Base-by-base conservation (phyloP, 2,329 filamentous ascomycete species). In the Aspergillus puulaauensis region DNA sequence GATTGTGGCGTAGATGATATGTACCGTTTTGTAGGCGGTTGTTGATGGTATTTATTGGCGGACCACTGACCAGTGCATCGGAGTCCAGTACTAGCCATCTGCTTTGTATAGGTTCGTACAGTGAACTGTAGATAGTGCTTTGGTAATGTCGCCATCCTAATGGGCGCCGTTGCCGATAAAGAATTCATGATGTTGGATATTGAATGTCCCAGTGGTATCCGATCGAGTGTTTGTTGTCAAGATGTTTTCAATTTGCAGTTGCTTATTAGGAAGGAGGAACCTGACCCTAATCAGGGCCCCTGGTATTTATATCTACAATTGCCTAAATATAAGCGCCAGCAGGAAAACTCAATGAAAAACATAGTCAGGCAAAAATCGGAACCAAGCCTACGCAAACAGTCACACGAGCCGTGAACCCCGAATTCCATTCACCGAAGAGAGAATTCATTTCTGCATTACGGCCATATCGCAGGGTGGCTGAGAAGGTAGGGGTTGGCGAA, bases 1-100 rank as follows among this genome's bases (percentile, higher is more conserved):
- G 67, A 57, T n/a, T 65, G 64, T 4, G 70, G 68, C 3, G 75
- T 74, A 19, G 71, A 72, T 7, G 75, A 76, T 58, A 79, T 78
- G 47, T 66, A 66, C 56, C 75, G 66, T 40, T 68, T 69, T 14
- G 54, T 51, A 46, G 27, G 43, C 23, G 54, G 58, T 21, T 62
- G 64, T 8, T 58, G 57, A 6, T 48, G 45, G 56, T 35, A 60
- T 35, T 50, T 64, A 35, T 52, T 65, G 40, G 59, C 44, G 19
- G 64, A 33, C 52, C 65, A 62, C 23, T 61, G 52, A 27, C 61
- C 61, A 23, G 60, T 59, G 17, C 58, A 57, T 19, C 70, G 64
- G 15, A 73, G 58, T 6, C 67, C 68, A 19, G 62, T 58, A 39
- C 62, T 65, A 12, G 61, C 59, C 24, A 66, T 62, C 39, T 66